Evolutionary conservation across 306 rosid genomes (phyloP), one percentile per base, ranked within the genome.

Genomic region (Dryas octopetala): DNA sequence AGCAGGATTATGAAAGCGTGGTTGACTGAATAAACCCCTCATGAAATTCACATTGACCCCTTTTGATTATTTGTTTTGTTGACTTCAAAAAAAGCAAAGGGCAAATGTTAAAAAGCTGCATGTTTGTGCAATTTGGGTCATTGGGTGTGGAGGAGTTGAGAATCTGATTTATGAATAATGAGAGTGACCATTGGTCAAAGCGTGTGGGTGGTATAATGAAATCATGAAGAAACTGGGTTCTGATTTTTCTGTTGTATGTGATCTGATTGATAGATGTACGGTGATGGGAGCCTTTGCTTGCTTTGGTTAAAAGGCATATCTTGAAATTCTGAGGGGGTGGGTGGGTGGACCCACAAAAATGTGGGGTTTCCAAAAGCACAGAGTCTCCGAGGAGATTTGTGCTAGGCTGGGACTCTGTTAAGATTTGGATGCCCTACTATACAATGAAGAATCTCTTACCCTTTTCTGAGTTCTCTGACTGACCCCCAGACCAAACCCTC

Each of bases 371-470:
- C n/a, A 9, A 1, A 32, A 32, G 38, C 53, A 68, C 28, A 79
- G 49, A 13, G 70, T 57, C 78, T 40, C 73, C 58, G 28, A 83
- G 73, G 66, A 80, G 81, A 83, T 85, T 81, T 85, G 74, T 82
- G 77, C 10, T 45, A 62, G 28, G 11, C 49, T 46, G 38, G 46
- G 5, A 32, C 59, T 64, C 78, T 83, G 83, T 68, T 73, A 54
- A 66, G 83, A 77, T 85, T 80, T 80, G 85, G 84, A 62, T 73
- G 70, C 86, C 81, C 73, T 78, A 69, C 68, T 5, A 75, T 81
- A 69, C 68, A 5, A 75, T 81, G 43, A 76, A 75, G 83, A 84
- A 85, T 89, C 87, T 81, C 74, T 81, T 74, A 58, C 50, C 49
- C 79, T 40, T 32, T 32, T 32, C 38, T 32, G 38, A 32, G 38